Base-by-base conservation (phyloP, 768 basidiomycete genomes). In the Calocybe indica region DNA sequence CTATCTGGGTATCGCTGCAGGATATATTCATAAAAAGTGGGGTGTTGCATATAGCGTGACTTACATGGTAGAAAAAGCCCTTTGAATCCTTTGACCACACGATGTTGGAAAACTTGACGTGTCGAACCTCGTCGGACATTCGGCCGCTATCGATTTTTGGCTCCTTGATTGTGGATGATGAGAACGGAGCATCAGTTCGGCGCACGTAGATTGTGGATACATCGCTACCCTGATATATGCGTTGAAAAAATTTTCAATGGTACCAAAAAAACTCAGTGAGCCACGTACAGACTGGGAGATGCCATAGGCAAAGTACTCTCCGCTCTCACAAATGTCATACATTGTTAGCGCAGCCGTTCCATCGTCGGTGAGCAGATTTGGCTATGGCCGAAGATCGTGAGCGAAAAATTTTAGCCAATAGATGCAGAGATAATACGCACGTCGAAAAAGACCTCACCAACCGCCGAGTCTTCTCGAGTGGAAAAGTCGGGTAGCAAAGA, bases 21-120 rank as follows among this genome's bases (percentile, higher is more conserved):
- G 5, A 41, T 41, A 40, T 47, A 22, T 15, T 39, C 32, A 37
- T 49, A 42, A 33, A 35, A 32, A 12, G 28, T 41, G 7, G 5
- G 15, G 7, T 37, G 40, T 7, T 5, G 58, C 63, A 14, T 41
- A 12, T 43, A 73, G 72, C 29, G 8, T 37, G 30, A 49, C 51
- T 13, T 53, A 72, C 73, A 71, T 90, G 88, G 61, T 92, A 92
- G 66, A 92, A 88, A 64, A 92, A 89, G 1, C 90, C 89, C 51
- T 80, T 82, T 46, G 80, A 83, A 63, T 91, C 87, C 47, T 80
- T 78, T 4, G 82, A 82, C 90, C 89, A 92, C 28, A 71, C 69
- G 37, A 90, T 72, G 8, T 69, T 63, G 0, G 83, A 85, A 64
- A 88, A 90, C 61, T 92, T 92, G 52, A 88, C 85, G 58, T 78